phyloP scores from a whole-genome alignment of 345 rosid genomes.

The Noccaea caerulescens region DNA sequence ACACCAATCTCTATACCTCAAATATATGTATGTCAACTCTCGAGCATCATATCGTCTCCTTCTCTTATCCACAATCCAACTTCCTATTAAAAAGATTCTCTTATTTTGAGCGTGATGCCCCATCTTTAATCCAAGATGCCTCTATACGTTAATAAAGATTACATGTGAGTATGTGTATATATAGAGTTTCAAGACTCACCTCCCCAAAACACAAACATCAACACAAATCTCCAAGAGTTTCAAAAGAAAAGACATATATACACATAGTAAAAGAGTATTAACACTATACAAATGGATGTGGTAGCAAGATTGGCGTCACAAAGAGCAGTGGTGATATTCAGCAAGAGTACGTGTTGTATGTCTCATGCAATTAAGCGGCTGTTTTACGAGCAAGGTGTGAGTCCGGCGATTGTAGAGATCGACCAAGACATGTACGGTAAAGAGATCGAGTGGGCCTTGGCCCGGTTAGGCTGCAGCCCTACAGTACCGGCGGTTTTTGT shows the following conservation, averaged over 20 bases:
- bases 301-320: slow-evolving; percentile 75
- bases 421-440: slow-evolving; percentile 69
- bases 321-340: slow-evolving; percentile 97
- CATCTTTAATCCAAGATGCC: slow-evolving; percentile 30
- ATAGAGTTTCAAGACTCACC: slow-evolving; percentile 35
- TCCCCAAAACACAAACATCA: slow-evolving; percentile 39
- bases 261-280: slow-evolving; percentile 23
- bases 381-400: slow-evolving; percentile 89
- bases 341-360: slow-evolving; percentile 94
- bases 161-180: slow-evolving; percentile 25
- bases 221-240: slow-evolving; percentile 11
- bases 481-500: slow-evolving; percentile 82
- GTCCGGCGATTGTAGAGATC: slow-evolving; percentile 79
- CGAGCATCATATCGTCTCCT: slow-evolving; percentile 35
- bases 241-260: background rate
- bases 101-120: slow-evolving; percentile 19
- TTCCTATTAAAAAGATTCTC: slow-evolving; percentile 22
- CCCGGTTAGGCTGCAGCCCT: slow-evolving; percentile 77
- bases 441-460: slow-evolving; percentile 82
- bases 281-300: slow-evolving; percentile 64
- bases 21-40: slow-evolving; percentile 38
- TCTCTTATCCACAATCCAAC: slow-evolving; percentile 41
- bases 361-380: slow-evolving; percentile 86
- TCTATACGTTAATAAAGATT: slow-evolving; percentile 18
- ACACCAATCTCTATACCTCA: slow-evolving; percentile 28